phyloP scores from a whole-genome alignment of 805 yeast genomes.

The Zygosaccharomyces gambellarensis region DNA sequence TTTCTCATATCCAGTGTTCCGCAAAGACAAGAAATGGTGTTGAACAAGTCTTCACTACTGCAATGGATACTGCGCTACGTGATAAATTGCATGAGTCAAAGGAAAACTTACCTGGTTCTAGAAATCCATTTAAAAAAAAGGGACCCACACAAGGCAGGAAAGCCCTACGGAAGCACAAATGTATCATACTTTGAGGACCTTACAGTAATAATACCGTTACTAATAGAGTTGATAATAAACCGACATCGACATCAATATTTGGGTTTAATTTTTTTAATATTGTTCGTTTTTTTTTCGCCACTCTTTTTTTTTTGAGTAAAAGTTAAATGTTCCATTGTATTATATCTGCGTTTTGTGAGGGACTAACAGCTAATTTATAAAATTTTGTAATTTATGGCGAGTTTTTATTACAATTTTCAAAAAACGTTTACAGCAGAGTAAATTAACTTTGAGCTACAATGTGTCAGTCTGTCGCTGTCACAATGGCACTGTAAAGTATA shows the following conservation, averaged over 20 bases:
- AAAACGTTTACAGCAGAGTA: neutral
- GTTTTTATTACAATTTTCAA: neutral
- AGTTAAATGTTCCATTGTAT: neutral
- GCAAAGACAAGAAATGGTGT: conserved; percentile 68
- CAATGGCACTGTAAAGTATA: no score
- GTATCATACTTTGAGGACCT: conserved; percentile 7
- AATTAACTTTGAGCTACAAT: neutral
- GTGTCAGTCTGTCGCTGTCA: no score
- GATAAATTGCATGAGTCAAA: conserved; percentile 11
- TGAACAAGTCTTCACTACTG: conserved; percentile 60
- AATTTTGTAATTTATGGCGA: neutral
- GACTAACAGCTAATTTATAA: neutral
- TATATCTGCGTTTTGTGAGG: neutral
- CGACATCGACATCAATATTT: neutral
- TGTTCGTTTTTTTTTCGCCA: neutral
- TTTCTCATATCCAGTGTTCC: conserved; percentile 73
- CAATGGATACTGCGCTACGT: conserved; percentile 34
- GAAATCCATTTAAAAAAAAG: conserved; percentile 15
- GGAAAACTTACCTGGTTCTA: conserved; percentile 9
- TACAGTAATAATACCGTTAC: neutral
- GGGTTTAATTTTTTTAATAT: neutral
- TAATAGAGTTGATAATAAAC: neutral
- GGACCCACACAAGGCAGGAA: conserved; percentile 1
- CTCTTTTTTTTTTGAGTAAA: neutral
- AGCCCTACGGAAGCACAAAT: conserved; percentile 7